Base-by-base conservation (phyloP, 805 yeast genomes). In the Myxozyma sirexii region DNA sequence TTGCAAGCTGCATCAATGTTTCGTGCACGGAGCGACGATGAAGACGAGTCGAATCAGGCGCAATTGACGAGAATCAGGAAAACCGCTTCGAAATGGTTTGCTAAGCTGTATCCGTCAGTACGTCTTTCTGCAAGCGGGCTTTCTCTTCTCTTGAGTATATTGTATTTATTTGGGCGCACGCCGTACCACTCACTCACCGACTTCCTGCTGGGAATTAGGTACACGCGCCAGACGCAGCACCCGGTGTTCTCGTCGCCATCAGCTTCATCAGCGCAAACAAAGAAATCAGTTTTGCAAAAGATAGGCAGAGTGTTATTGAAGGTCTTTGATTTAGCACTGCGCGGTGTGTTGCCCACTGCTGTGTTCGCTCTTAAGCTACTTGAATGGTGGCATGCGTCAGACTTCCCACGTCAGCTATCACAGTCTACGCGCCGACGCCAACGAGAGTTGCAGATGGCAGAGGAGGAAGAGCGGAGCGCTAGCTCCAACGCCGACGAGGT, bases 301-400 rank as follows among this genome's bases (percentile, higher is more conserved):
- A n/a, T 51, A 15, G 4, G 13, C 6, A 26, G 29, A 8, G 5
- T 24, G 3, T 48, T 39, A 17, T 17, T 42, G 17, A 33, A 50
- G 15, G 54, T n/a, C n/a, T 37, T 47, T 10, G 56, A 63, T 35
- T 38, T 65, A 3, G 64, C 67, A 1, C 66, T 70, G 37, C 62
- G 65, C 56, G 81, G 65, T 80, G 83, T 51, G 75, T 83, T 93
- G 74, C 97, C 97, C 0, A 79, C 87, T 0, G 89, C 96, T 1
- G 86, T 92, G 53, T 91, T 93, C 70, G 69, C 85, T 24, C 78
- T 92, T 61, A 90, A 90, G 74, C 89, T 92, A 67, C 77, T 90
- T 37, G 97, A 92, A 72, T 92, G 97, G 97, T 92, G 96, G 96
- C 84, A 84, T 62, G 82, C 88, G 26, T 84, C 91, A 15, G 90